Evolutionary conservation across 129 eudicot genomes (phyloP).

Genomic region (Flaveria linearis): DNA sequence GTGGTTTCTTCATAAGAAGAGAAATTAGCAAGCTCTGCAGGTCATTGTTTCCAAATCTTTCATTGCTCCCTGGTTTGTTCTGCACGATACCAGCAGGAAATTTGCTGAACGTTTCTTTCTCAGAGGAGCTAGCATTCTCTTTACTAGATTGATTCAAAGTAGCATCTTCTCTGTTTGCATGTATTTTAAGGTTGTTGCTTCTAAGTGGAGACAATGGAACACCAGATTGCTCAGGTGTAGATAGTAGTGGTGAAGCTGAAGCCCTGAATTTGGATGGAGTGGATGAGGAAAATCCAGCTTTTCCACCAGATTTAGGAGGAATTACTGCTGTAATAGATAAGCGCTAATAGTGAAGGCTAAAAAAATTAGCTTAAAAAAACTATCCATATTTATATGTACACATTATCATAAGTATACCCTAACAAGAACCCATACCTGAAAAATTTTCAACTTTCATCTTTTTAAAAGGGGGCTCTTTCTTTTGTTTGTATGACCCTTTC

Average conservation of each 20-base stretch:
- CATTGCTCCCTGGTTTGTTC: slow-evolving; percentile 45
- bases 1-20: slow-evolving; percentile 66
- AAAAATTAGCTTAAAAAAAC: slow-evolving; percentile 10
- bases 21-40: slow-evolving; percentile 59
- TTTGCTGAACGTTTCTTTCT: slow-evolving; percentile 34
- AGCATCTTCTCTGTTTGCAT: slow-evolving; percentile 42
- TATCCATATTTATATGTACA: background rate
- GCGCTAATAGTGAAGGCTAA: slow-evolving; percentile 6
- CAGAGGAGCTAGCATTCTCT: slow-evolving; percentile 39
- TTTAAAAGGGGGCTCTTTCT: slow-evolving; percentile 79
- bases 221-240: slow-evolving; percentile 60
- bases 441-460: slow-evolving; percentile 71
- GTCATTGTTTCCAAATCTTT: slow-evolving; percentile 45
- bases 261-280: slow-evolving; percentile 62
- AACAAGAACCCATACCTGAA: slow-evolving; percentile 51
- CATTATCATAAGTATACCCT: slow-evolving; percentile 9
- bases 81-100: slow-evolving; percentile 30
- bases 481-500: slow-evolving; percentile 68
- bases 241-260: slow-evolving; percentile 75
- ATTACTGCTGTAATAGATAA: slow-evolving; percentile 44
- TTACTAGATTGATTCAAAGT: slow-evolving; percentile 44
- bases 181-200: slow-evolving; percentile 55
- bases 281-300: slow-evolving; percentile 57
- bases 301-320: slow-evolving; percentile 63
- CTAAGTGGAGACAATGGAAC: slow-evolving; percentile 59